Percentiles rank a stretch among this genome's conserved stretches.
phyloP scores from a whole-genome alignment of 805 yeast genomes.

The Cyberlindnera suaveolens region DNA sequence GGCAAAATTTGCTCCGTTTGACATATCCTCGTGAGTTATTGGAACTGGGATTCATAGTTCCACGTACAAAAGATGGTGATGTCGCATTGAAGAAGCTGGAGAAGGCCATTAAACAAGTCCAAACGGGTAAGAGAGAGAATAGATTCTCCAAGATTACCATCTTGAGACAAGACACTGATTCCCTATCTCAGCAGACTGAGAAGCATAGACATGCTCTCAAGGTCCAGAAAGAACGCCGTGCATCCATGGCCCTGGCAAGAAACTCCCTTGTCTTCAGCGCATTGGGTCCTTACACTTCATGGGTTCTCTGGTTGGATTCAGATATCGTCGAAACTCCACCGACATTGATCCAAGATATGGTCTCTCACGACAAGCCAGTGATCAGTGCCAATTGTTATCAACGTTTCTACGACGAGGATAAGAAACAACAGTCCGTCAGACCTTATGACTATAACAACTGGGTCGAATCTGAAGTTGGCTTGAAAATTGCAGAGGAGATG shows the following conservation, averaged over 20 bases:
- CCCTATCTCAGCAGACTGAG: slow-evolving; percentile 69
- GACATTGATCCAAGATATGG: slow-evolving; percentile 79
- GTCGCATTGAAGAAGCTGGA: slow-evolving; percentile 66
- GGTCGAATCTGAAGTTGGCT: slow-evolving; percentile 81
- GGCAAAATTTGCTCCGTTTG: slow-evolving; percentile 74
- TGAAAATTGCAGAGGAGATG: slow-evolving; percentile 64
- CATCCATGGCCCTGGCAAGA: slow-evolving; percentile 90
- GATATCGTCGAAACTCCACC: slow-evolving; percentile 88
- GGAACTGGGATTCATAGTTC: slow-evolving; percentile 88
- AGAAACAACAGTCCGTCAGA: slow-evolving; percentile 53
- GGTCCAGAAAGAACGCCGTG: slow-evolving; percentile 84
- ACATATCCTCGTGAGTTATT: slow-evolving; percentile 80
- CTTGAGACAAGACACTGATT: slow-evolving; percentile 82
- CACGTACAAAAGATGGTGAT: slow-evolving; percentile 80
- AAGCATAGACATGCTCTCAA: slow-evolving; percentile 84
- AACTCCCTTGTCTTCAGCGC: slow-evolving; percentile 88
- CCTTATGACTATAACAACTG: slow-evolving; percentile 97
- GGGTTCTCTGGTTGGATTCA: slow-evolving; percentile 96
- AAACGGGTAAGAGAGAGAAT: slow-evolving; percentile 52
- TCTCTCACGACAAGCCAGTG: slow-evolving; percentile 79
- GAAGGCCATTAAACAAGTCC: slow-evolving; percentile 65
- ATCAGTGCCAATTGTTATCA: slow-evolving; percentile 93
- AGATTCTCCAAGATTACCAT: slow-evolving; percentile 82
- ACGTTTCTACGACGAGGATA: slow-evolving; percentile 58
- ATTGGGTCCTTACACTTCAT: slow-evolving; percentile 80